phyloP scores from a whole-genome alignment of 306 rosid species.

The Astragalus membranaceus region DNA sequence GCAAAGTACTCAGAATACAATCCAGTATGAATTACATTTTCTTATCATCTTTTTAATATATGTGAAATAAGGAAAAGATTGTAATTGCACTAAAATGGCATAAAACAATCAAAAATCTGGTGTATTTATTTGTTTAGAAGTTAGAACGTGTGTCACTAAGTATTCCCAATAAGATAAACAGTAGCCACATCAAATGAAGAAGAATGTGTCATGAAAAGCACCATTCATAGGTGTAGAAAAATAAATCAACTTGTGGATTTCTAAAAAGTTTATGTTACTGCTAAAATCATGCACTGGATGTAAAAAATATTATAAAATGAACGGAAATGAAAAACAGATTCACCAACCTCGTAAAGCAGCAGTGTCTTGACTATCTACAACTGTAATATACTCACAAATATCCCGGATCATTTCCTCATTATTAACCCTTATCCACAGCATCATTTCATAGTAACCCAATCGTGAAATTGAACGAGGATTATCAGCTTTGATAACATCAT shows the following conservation, averaged over 20 bases:
- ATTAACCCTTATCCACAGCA: constrained; percentile 51
- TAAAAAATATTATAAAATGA: not conserved
- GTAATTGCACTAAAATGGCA: constrained; percentile 5
- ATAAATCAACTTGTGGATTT: constrained; percentile 6
- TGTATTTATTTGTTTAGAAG: not conserved
- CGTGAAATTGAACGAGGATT: constrained; percentile 45
- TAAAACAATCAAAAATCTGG: not conserved
- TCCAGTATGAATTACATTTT: not conserved
- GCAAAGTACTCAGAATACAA: not conserved
- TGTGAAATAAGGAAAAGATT: not conserved
- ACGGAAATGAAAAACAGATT: constrained; percentile 1
- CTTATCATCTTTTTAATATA: constrained; percentile 1
- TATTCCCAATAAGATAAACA: not conserved
- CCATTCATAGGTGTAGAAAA: not conserved
- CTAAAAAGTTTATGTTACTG: not conserved
- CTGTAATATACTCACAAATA: constrained; percentile 46
- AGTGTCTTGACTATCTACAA: constrained; percentile 31
- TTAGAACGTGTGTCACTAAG: not conserved
- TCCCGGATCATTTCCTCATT: constrained; percentile 64
- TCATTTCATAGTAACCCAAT: constrained; percentile 85
- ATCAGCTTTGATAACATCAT: constrained; percentile 36
- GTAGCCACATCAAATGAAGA: constrained; percentile 7
- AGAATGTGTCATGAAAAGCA: not conserved
- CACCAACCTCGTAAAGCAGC: constrained; percentile 52
- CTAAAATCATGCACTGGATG: not conserved